Evolutionary conservation across 2,329 filamentous ascomycete genomes (phyloP), one percentile per base, ranked within the genome.

Genomic region (Periconia macrospinosa): DNA sequence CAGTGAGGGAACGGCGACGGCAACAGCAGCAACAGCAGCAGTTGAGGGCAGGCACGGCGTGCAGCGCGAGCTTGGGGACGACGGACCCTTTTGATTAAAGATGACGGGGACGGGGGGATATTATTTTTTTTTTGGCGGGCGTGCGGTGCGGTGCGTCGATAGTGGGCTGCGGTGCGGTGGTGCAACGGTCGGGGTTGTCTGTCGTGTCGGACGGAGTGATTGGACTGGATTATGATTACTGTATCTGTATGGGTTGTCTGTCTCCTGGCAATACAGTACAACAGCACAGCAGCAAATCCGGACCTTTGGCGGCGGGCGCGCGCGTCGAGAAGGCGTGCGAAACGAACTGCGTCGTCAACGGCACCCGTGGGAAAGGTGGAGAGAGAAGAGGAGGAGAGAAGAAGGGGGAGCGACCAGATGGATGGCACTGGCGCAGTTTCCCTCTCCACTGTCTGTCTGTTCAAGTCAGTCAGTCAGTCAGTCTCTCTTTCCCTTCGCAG

Each of bases 301-400:
- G 35, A 27, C 45, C 47, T 49, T 49, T 30, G 23, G 47, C 47
- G n/a, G 33, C 33, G 33, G 15, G 33, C 33, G 15, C 23, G 51
- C 46, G 57, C 53, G 52, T 48, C 55, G 57, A 54, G 54, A 50
- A 50, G 40, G 42, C 49, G 49, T 45, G 48, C 52, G 27, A 37
- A n/a, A 37, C 33, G 33, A 45, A 15, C 5, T 23, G 64, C 62
- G 62, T 70, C 56, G 60, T 61, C 67, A 67, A 70, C 67, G 64
- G 66, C 65, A 37, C 11, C 64, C 66, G 23, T 27, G 8, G 23
- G 23, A 27, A 27, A 27, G 23, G 23, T 27, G 23, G 23, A 65
- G 63, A 61, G 63, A 62, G 63, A 49, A 66, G 60, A 56, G 53
- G 56, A 33, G 19, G 54, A 55, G 54, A 49, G 47, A 37, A 50